Base-by-base conservation (phyloP, 768 basidiomycete species). In the Suillus discolor region DNA sequence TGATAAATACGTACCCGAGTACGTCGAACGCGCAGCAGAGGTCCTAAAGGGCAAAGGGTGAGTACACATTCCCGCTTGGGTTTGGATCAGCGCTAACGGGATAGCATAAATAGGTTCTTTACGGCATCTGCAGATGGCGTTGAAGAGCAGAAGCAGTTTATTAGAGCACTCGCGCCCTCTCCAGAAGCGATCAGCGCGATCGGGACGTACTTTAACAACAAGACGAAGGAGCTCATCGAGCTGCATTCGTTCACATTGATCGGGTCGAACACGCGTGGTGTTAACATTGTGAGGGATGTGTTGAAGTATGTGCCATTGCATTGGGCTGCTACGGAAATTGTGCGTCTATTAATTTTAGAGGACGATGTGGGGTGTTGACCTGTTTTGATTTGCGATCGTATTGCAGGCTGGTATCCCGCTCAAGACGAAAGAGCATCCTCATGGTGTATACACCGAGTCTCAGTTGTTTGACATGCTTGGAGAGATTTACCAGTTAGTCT, bases 221-320 rank as follows among this genome's bases (percentile, higher is more conserved):
- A 84, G 65, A 91, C 91, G 38, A 79, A 80, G 34, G 82, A 85
- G 66, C 78, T 91, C 38, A 84, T 94, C 60, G 71, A 77, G 28
- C 70, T 74, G 28, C 76, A 84, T 65, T 87, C 90, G 4, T 91
- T 80, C 74, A 71, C 81, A 3, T 72, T 88, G n/a, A 83, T 89
- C 16, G 87, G 85, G n/a, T 78, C 82, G 28, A 82, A 84, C 44
- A 79, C 79, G 6, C 78, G 73, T 34, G 83, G 81, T 47, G 82
- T 93, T 20, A 90, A 95, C 71, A 77, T 94, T 57, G 88, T 90
- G 15, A 82, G 83, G 18, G 85, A 91, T 68, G 90, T 94, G 9
- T 71, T 93, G 65, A 89, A 85, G 71, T 71, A 79, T 42, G 82
- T 90, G 1, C 88, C 93, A 13, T 76, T 92, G 31, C 77, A 85